Percentiles rank a stretch among this genome's conserved stretches.
phyloP scores from a whole-genome alignment of 768 basidiomycete genomes.

The Mycena floridula region DNA sequence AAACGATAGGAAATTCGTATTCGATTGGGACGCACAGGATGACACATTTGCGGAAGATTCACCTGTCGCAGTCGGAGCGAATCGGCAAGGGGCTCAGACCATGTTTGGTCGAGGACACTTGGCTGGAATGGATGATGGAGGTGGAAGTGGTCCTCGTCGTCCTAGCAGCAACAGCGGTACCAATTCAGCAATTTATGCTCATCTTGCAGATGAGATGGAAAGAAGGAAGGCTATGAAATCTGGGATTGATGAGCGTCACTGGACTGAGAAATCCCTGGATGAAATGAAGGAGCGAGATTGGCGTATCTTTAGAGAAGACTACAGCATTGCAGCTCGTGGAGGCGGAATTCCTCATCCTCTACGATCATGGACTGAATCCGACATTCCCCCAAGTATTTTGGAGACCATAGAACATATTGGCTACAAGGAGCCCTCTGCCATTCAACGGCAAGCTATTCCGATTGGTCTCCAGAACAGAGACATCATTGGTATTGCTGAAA shows the following conservation, averaged over 20 bases:
- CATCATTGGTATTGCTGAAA: conserved; percentile 98
- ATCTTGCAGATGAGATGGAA: conserved; percentile 80
- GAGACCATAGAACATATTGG: conserved; percentile 87
- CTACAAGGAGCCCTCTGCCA: conserved; percentile 95
- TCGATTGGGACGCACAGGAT: conserved; percentile 97
- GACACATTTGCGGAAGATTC: conserved; percentile 84
- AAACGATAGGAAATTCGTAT: conserved; percentile 97
- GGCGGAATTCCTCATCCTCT: conserved; percentile 92
- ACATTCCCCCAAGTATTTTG: conserved; percentile 72
- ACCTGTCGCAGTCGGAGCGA: conserved; percentile 62
- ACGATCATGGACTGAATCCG: conserved; percentile 87
- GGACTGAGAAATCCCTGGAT: conserved; percentile 87
- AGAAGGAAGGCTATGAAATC: conserved; percentile 73
- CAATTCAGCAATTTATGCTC: conserved; percentile 32
- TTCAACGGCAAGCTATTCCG: conserved; percentile 98
- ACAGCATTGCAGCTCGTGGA: conserved; percentile 90
- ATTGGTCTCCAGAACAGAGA: conserved; percentile 96
- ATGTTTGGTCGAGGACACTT: conserved; percentile 85
- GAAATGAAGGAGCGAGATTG: conserved; percentile 99
- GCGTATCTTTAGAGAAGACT: conserved; percentile 99
- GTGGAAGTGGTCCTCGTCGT: conserved; percentile 35
- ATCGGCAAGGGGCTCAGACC: conserved; percentile 76
- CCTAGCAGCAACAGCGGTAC: conserved; percentile 21
- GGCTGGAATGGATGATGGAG: conserved; percentile 84
- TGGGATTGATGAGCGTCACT: conserved; percentile 91